Evolutionary conservation across 495 filamentous ascomycete species (phyloP), one percentile per base, ranked within the genome.

Genomic region (Tuber indicum): DNA sequence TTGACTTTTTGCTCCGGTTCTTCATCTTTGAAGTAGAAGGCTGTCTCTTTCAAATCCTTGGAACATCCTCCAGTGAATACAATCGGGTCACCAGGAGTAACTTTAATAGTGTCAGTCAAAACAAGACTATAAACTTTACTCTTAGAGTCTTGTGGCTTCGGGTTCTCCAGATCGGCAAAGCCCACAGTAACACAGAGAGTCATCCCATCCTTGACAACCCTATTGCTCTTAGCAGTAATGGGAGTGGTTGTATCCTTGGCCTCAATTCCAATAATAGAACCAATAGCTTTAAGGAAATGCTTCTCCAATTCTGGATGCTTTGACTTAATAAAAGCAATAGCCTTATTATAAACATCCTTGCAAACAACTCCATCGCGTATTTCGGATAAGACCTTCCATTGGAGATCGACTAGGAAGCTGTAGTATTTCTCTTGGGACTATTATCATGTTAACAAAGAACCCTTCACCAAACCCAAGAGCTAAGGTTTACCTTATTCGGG

Each of bases 11-110:
- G 85, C 23, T 88, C 90, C 80, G 94, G 92, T 78, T 92, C 90
- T 73, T 94, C 93, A 80, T 95, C 94, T 82, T 96, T 96, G 86
- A 99, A 99, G 86, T 97, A 98, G 86, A 99, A 99, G 0, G 94
- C 96, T 3, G 93, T 92, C 1, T 93, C 92, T 80, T 97, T 95
- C 78, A 94, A 89, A 81, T 98, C 95, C 47, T 91, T 90, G 12
- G 95, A 90, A 7, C 94, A 94, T 80, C 96, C 93, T 74, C 92
- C 94, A 47, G 96, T 99, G 85, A 98, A 98, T 43, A 97, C 90
- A 12, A 92, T 89, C 10, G 93, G 89, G 10, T 94, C 93, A 75
- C 84, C 87, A n/a, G 89, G 84, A 5, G 91, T 91, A 58, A 97
- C 93, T 79, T 95, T 93, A 46, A 99, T 91, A 8, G 96, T 99